These are phyloP conservation scores for Astragalus membranaceus DNA, from an alignment of 306 rosid species.

Conservation along the genomic window DNA sequence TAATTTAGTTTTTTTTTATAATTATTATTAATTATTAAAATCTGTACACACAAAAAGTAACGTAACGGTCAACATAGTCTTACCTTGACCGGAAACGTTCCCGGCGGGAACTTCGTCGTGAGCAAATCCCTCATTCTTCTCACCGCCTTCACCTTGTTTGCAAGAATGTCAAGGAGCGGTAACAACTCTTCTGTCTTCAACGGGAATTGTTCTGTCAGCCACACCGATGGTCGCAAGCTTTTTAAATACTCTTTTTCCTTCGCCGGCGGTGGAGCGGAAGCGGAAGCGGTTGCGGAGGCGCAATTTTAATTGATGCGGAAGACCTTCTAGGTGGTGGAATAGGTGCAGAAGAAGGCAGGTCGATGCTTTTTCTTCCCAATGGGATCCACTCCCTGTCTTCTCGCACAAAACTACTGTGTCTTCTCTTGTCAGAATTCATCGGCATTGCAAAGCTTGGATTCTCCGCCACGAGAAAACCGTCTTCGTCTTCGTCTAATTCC, in stretches of 20 bases:
- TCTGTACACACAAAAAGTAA: neutral
- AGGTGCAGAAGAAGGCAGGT: conserved; percentile 34
- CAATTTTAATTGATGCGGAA: neutral
- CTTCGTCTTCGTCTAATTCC: conserved; percentile 94
- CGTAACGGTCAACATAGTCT: neutral
- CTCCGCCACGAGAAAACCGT: conserved; percentile 84
- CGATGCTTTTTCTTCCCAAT: conserved; percentile 75
- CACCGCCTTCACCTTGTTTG: conserved; percentile 89
- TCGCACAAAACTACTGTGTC: conserved; percentile 79
- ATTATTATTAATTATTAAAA: too few relatives aligned
- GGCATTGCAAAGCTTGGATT: conserved; percentile 59
- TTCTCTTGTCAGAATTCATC: conserved; percentile 33
- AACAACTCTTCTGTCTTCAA: conserved; percentile 84
- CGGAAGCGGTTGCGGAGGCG: conserved; percentile 1
- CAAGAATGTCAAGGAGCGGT: conserved; percentile 84
- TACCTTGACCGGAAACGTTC: conserved; percentile 94
- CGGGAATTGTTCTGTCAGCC: conserved; percentile 96
- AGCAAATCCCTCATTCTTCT: conserved; percentile 89
- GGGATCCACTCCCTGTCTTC: conserved; percentile 81
- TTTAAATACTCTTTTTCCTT: conserved; percentile 84
- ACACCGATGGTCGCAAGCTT: conserved; percentile 80
- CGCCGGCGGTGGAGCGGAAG: conserved; percentile 30
- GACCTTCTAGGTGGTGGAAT: conserved; percentile 38
- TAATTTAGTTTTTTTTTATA: neutral
- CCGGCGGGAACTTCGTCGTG: conserved; percentile 94